These are phyloP conservation scores for Xylaria longipes DNA, from an alignment of 495 filamentous ascomycete species.

Conservation along the genomic window DNA sequence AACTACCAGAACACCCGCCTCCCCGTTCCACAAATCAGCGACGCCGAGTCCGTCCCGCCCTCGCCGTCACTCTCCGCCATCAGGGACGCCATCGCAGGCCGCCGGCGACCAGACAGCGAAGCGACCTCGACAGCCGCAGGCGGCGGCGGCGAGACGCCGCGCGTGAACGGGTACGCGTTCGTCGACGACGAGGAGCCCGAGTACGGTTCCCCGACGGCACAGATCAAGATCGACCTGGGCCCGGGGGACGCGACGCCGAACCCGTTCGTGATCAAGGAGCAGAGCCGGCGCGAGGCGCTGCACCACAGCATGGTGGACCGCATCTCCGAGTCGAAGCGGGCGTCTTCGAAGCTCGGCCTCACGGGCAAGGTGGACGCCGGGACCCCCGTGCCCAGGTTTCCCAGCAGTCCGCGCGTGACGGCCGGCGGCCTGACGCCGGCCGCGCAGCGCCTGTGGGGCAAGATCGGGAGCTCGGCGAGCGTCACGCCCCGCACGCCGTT, in stretches of 20 bases:
- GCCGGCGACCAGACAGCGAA: slow-evolving; percentile 68
- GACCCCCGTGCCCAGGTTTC: slow-evolving; percentile 73
- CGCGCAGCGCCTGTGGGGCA: slow-evolving; percentile 75
- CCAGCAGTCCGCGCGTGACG: slow-evolving; percentile 71
- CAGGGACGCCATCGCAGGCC: slow-evolving; percentile 84
- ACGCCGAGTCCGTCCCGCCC: slow-evolving; percentile 55
- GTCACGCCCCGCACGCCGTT: slow-evolving; percentile 57
- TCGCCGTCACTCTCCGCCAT: slow-evolving; percentile 88
- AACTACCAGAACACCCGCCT: slow-evolving; percentile 85
- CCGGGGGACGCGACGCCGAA: slow-evolving; percentile 69
- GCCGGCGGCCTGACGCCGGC: slow-evolving; percentile 74
- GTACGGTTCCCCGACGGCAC: slow-evolving; percentile 36
- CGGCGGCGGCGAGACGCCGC: slow-evolving; percentile 76
- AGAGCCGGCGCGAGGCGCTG: slow-evolving; percentile 78
- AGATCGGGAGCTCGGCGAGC: slow-evolving; percentile 62
- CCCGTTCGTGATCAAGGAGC: slow-evolving; percentile 81
- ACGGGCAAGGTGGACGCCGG: slow-evolving; percentile 64
- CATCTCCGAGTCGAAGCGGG: slow-evolving; percentile 73
- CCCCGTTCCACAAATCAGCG: slow-evolving; percentile 48
- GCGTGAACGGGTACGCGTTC: slow-evolving; percentile 91
- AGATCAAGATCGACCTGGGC: slow-evolving; percentile 56
- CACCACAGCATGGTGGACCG: slow-evolving; percentile 92
- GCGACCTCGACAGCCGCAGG: slow-evolving; percentile 57
- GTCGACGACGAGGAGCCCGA: slow-evolving; percentile 78
- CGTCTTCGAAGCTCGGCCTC: slow-evolving; percentile 52